Evolutionary conservation across 176 grass and related monocot genomes (phyloP).

Genomic region (Zoysia pacifica): DNA sequence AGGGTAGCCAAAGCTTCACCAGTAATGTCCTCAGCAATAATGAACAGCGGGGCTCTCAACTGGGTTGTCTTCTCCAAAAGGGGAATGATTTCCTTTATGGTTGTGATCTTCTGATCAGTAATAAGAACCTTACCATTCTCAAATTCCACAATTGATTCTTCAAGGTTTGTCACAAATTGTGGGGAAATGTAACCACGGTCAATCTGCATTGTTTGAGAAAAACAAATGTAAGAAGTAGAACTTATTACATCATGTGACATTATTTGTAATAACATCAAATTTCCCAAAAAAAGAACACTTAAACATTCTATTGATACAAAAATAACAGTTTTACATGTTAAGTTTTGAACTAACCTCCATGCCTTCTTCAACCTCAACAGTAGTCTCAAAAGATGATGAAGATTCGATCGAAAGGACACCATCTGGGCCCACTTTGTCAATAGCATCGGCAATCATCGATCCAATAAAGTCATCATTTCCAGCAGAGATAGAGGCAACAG

Average conservation of each 20-base stretch:
- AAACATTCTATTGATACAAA: background rate
- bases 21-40: constrained; percentile 69
- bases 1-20: constrained; percentile 76
- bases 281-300: background rate
- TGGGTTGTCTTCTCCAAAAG: constrained; percentile 68
- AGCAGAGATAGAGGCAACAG: constrained; percentile 81
- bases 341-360: constrained; percentile 73
- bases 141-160: constrained; percentile 75
- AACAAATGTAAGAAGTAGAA: background rate
- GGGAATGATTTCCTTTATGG: constrained; percentile 75
- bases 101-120: constrained; percentile 77
- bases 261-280: background rate
- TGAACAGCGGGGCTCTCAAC: constrained; percentile 61
- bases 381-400: constrained; percentile 91
- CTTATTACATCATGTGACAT: background rate
- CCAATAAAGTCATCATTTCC: constrained; percentile 87
- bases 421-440: constrained; percentile 93
- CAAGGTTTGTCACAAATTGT: constrained; percentile 74
- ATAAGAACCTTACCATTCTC: constrained; percentile 78
- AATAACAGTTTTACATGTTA: background rate
- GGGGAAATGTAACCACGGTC: constrained; percentile 75
- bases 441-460: constrained; percentile 88
- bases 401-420: constrained; percentile 91
- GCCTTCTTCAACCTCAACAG: constrained; percentile 94
- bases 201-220: constrained; percentile 50